Base-by-base conservation (phyloP, 192 early-diverging fungal genomes). In the Coemansia sp. region DNA sequence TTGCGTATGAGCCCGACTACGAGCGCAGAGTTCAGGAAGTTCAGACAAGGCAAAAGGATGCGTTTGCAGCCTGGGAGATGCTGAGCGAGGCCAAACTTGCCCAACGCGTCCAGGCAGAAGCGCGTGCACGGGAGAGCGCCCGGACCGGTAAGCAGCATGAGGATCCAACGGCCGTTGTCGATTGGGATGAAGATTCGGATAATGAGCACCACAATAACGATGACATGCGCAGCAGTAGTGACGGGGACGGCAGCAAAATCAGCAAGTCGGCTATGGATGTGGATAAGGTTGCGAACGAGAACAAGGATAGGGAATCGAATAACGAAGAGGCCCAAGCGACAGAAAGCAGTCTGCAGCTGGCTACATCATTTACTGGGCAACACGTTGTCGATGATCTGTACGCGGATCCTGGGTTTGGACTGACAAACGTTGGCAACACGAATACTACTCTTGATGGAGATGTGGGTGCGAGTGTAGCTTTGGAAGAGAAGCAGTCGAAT, bases 141-240 rank as follows among this genome's bases (percentile, higher is more conserved):
- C 38, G 54, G 7, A 67, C 46, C 32, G 69, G 66, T 57, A 66
- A 64, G 60, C 67, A 65, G 45, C 73, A 61, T 39, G 73, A 75
- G n/a, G 73, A 81, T 7, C 41, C 39, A 9, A 50, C 54, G 19
- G 69, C 63, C 17, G 58, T 66, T 12, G 78, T 69, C 14, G 78
- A 80, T 48, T 80, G 78, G 78, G 73, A 67, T 59, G 78, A 80
- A 1, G 71, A 69, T 22, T 73, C 72, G n/a, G 76, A 74, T 0
- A 71, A 64, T 16, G 76, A 67, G 16, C 50, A 20, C 9, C 51
- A 61, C 0, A 40, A 19, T 19, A 38, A 59, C 13, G n/a, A 40
- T 16, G 57, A 5, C 57, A 17, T 13, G 25, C 19, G 49, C 37
- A 50, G 8, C 43, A 44, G n/a, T n/a, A 48, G 16, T 25, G 14